phyloP scores from a whole-genome alignment of 495 filamentous ascomycete genomes.

The Aspergillus mulundensis region DNA sequence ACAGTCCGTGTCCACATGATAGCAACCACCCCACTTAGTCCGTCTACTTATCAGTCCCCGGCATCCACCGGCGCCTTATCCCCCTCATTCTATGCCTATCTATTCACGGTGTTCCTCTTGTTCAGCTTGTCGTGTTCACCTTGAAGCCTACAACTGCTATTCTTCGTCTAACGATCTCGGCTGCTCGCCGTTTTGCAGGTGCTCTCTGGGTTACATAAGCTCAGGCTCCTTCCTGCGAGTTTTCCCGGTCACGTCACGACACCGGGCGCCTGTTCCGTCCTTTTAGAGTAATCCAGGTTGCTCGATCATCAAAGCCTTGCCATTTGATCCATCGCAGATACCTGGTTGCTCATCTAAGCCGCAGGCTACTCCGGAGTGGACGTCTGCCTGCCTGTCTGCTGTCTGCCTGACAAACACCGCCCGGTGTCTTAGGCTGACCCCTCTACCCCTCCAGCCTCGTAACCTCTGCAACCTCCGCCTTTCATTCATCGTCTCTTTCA shows the following conservation, averaged over 20 bases:
- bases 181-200: background rate
- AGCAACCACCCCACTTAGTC: conserved; percentile 17
- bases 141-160: background rate
- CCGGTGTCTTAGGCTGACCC: conserved; percentile 20
- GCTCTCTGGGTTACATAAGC: conserved; percentile 1
- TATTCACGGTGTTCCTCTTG: background rate
- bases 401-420: conserved; percentile 20
- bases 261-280: background rate
- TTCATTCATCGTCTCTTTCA: background rate
- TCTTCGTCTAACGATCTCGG: background rate
- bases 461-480: background rate
- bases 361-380: background rate
- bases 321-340: background rate
- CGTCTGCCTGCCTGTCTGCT: conserved; percentile 4
- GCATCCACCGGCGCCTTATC: conserved; percentile 7
- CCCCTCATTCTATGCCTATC: conserved; percentile 11
- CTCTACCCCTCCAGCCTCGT: conserved; percentile 15
- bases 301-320: background rate
- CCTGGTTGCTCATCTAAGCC: background rate
- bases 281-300: background rate
- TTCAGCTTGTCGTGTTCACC: background rate
- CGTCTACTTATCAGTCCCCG: conserved; percentile 19
- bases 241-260: background rate
- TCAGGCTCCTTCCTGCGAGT: conserved; percentile 1
- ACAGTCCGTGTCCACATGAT: conserved; percentile 17